Conservation (phyloP, 768 basidiomycete genomes). For the Pleurotus cornucopiae region DNA sequence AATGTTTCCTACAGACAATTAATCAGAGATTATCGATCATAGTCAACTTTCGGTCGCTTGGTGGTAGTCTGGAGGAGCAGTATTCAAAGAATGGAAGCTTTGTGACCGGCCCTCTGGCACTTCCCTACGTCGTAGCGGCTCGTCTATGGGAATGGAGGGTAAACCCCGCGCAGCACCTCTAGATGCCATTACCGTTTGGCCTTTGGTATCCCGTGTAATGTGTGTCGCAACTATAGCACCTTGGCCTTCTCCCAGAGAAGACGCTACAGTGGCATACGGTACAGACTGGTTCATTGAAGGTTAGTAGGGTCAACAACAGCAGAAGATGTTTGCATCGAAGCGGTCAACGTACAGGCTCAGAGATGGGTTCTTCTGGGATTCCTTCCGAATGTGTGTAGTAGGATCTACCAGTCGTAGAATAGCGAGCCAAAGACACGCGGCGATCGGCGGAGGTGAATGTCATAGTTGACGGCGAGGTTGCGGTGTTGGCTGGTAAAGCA, state of each 20-base stretch:
- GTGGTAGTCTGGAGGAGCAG: slow-evolving; percentile 9
- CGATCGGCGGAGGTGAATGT: background rate
- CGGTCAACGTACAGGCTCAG: no score
- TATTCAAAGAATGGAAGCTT: slow-evolving; percentile 4
- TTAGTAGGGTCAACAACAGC: background rate
- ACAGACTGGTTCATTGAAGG: background rate
- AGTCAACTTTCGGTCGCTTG: slow-evolving; percentile 9
- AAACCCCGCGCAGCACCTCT: background rate
- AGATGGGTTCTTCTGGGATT: background rate
- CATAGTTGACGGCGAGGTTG: background rate
- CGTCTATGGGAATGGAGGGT: slow-evolving; percentile 3
- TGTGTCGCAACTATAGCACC: background rate
- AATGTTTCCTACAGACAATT: no score
- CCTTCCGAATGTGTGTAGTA: background rate
- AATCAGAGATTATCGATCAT: no score
- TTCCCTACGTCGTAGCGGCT: background rate
- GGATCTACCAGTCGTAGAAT: background rate
- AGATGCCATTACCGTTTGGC: background rate
- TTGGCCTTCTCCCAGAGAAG: background rate
- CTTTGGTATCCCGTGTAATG: background rate
- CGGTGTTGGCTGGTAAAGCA: background rate
- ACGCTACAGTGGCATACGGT: background rate
- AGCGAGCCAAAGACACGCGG: background rate
- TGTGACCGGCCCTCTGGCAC: slow-evolving; percentile 7
- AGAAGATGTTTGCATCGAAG: no score